Conservation (phyloP, 805 yeast species). For the Debaryomyces hansenii region DNA sequence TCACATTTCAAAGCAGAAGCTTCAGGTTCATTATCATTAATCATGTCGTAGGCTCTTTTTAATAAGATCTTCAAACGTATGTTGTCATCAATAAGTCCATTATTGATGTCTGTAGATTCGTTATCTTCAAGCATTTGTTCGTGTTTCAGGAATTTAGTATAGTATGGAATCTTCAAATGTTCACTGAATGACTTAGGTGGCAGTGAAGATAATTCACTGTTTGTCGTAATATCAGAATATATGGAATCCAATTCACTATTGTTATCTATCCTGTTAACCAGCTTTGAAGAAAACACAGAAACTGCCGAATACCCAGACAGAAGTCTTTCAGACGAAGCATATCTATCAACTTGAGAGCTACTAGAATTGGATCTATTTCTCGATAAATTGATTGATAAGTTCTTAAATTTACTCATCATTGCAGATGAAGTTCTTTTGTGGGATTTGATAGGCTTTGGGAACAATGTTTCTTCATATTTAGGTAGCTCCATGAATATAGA, state of each 20-base stretch:
- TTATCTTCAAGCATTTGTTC: not conserved
- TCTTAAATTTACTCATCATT: constrained; percentile 30
- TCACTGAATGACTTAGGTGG: constrained; percentile 14
- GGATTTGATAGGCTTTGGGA: constrained; percentile 1
- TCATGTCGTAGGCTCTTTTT: constrained; percentile 22
- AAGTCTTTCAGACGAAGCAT: constrained; percentile 2
- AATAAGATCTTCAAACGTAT: constrained; percentile 25
- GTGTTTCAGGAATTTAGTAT: not conserved
- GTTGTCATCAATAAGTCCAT: constrained; percentile 21
- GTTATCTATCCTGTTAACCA: not conserved
- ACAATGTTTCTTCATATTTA: constrained; percentile 5
- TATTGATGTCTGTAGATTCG: not conserved
- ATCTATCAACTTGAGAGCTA: not conserved
- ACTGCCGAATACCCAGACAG: constrained; percentile 10
- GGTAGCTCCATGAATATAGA: constrained; percentile 17
- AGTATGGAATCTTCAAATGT: constrained; percentile 20
- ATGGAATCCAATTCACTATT: constrained; percentile 25
- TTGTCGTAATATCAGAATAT: constrained; percentile 21
- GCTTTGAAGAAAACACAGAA: constrained; percentile 12
- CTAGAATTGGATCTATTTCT: constrained; percentile 12
- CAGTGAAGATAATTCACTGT: not conserved
- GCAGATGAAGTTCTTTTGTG: constrained; percentile 10
- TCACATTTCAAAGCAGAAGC: constrained; percentile 13
- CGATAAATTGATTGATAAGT: constrained; percentile 21
- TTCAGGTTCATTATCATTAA: constrained; percentile 11